phyloP scores from a whole-genome alignment of 192 early-diverging fungal genomes.

The Mortierella claussenii region DNA sequence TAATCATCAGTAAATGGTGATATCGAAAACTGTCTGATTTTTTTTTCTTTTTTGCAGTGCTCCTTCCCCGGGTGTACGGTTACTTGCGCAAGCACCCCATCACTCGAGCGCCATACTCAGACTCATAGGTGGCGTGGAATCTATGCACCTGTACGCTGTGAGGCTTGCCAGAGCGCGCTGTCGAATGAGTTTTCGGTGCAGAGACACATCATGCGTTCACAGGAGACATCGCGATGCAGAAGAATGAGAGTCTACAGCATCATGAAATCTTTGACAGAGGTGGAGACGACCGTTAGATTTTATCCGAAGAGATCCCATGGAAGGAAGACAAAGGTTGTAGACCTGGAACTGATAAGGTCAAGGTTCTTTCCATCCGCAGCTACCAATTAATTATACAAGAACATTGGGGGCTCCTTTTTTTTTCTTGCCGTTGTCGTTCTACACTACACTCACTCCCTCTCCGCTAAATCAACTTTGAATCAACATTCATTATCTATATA shows the following conservation, averaged over 20 bases:
- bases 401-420: no score
- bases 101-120: constrained; percentile 13
- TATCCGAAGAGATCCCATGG: constrained; percentile 38
- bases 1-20: no score
- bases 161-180: constrained; percentile 21
- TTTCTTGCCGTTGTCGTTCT: no score
- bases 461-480: no score
- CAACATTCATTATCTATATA: no score
- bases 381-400: no score
- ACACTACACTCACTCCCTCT: no score
- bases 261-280: constrained; percentile 28
- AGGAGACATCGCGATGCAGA: constrained; percentile 3
- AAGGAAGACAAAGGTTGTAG: constrained; percentile 19
- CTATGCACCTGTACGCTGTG: constrained; percentile 36
- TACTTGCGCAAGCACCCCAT: constrained; percentile 24
- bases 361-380: no score
- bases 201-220: constrained; percentile 20
- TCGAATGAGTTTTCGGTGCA: constrained; percentile 48
- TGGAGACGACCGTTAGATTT: constrained; percentile 33
- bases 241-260: constrained; percentile 42
- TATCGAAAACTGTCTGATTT: no score
- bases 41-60: constrained; percentile 4
- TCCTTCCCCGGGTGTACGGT: not conserved
- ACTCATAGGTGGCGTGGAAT: constrained; percentile 32
- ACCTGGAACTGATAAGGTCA: constrained; percentile 1